phyloP scores from a whole-genome alignment of 169 alveolate species.

The Theileria annulata region DNA sequence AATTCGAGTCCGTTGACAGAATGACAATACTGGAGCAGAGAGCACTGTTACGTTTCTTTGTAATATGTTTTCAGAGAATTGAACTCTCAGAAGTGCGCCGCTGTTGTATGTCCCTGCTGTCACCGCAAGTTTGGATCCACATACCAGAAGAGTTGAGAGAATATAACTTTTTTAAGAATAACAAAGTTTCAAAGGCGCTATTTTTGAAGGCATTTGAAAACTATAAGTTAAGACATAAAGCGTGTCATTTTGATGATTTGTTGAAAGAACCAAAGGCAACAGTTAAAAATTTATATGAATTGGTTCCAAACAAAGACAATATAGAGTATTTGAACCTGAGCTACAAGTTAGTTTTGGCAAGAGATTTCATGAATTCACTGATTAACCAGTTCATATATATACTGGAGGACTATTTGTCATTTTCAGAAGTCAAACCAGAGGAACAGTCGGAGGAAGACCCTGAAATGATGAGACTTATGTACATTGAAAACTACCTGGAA shows the following conservation, averaged over 20 bases:
- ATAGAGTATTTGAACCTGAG: slow-evolving; percentile 24
- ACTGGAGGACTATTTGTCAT: slow-evolving; percentile 53
- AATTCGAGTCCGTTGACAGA: slow-evolving; percentile 11
- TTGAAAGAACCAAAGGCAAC: background rate
- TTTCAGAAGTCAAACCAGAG: background rate
- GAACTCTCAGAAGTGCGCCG: slow-evolving; percentile 52
- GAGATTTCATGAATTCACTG: slow-evolving; percentile 61
- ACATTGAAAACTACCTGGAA: slow-evolving; percentile 60
- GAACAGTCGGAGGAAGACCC: slow-evolving; percentile 9
- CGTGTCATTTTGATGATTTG: slow-evolving; percentile 9
- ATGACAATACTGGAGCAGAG: slow-evolving; percentile 60
- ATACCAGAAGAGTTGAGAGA: slow-evolving; percentile 46
- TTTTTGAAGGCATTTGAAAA: slow-evolving; percentile 29
- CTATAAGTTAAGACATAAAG: slow-evolving; percentile 24
- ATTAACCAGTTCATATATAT: slow-evolving; percentile 57
- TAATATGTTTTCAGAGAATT: slow-evolving; percentile 56
- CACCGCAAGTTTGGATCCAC: slow-evolving; percentile 65
- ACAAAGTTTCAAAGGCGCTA: slow-evolving; percentile 42
- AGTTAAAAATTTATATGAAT: slow-evolving; percentile 30
- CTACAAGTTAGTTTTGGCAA: slow-evolving; percentile 23
- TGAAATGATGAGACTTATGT: slow-evolving; percentile 58
- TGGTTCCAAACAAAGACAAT: slow-evolving; percentile 14
- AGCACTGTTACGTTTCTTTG: slow-evolving; percentile 58
- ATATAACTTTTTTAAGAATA: slow-evolving; percentile 35
- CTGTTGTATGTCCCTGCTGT: slow-evolving; percentile 56